phyloP scores from a whole-genome alignment of 208 protist species.

The Acanthamoeba sp. region DNA sequence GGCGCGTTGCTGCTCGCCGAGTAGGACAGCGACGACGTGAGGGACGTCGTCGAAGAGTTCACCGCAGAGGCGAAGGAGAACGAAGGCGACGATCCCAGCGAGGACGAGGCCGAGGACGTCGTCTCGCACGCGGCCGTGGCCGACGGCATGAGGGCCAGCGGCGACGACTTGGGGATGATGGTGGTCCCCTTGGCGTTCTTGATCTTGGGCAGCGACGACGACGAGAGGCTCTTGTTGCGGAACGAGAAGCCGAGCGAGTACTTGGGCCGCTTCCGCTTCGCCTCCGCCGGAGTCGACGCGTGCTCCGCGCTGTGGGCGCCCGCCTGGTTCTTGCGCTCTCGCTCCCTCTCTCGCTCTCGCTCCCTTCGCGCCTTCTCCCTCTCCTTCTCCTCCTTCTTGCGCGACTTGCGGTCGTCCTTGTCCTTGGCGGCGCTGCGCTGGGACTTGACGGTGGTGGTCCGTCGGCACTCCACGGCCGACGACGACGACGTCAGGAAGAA shows the following conservation, averaged over 20 bases:
- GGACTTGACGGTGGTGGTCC: neutral
- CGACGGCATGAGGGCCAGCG: conserved; percentile 6
- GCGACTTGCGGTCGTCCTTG: conserved; percentile 12
- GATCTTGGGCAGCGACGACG: conserved; percentile 53
- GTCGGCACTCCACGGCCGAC: neutral
- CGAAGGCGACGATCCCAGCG: neutral
- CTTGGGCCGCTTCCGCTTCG: conserved; percentile 37
- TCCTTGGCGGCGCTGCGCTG: neutral
- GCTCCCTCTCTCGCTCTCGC: neutral
- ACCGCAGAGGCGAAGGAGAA: neutral
- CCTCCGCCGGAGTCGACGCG: neutral
- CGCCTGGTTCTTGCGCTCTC: neutral
- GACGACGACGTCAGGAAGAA: conserved; percentile 53
- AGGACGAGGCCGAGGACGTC: neutral
- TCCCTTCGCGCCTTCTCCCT: neutral
- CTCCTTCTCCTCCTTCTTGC: conserved; percentile 41
- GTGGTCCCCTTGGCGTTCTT: conserved; percentile 27
- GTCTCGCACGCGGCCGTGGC: neutral
- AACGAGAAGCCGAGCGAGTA: conserved; percentile 56
- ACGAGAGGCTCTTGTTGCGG: conserved; percentile 60
- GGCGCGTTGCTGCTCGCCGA: neutral
- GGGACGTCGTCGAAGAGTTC: neutral
- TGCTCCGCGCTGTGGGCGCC: neutral
- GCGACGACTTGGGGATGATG: conserved; percentile 50
- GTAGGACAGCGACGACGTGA: neutral